phyloP scores from a whole-genome alignment of 2,329 filamentous ascomycete genomes.

The Trichothecium roseum region DNA sequence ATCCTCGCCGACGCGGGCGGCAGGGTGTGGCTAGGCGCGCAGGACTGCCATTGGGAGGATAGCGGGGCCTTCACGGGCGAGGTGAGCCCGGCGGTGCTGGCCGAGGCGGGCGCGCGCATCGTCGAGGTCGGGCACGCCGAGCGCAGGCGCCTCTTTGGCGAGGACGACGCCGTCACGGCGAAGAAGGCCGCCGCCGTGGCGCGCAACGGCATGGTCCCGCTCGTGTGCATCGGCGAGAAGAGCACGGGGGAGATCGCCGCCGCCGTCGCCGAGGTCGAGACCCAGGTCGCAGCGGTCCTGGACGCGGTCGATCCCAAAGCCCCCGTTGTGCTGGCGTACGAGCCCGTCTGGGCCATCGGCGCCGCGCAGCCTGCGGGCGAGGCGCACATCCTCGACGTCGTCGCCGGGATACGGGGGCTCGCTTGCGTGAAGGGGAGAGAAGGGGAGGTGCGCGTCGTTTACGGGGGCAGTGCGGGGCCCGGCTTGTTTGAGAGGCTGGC shows the following conservation, averaged over 20 bases:
- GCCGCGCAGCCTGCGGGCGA: slow-evolving; percentile 59
- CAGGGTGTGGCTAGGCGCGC: slow-evolving; percentile 55
- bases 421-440: slow-evolving; percentile 38
- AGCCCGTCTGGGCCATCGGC: slow-evolving; percentile 85
- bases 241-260: slow-evolving; percentile 36
- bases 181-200: slow-evolving; percentile 60
- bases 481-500: slow-evolving; percentile 61
- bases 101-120: slow-evolving; percentile 57
- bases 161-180: slow-evolving; percentile 59
- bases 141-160: slow-evolving; percentile 58
- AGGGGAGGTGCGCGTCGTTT: slow-evolving; percentile 59
- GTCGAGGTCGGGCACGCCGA: slow-evolving; percentile 79
- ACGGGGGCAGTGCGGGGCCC: slow-evolving; percentile 74
- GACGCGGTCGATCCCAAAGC: slow-evolving; percentile 45
- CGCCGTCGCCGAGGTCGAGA: slow-evolving; percentile 63
- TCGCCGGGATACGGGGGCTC: slow-evolving; percentile 47
- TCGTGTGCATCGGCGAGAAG: slow-evolving; percentile 73
- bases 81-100: slow-evolving; percentile 58
- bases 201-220: slow-evolving; percentile 60
- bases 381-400: slow-evolving; percentile 63
- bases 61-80: slow-evolving; percentile 69
- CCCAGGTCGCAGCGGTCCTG: slow-evolving; percentile 52
- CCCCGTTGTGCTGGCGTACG: slow-evolving; percentile 71
- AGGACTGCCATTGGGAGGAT: slow-evolving; percentile 64
- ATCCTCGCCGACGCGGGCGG: slow-evolving; percentile 31